Percentiles rank a stretch among this genome's conserved stretches.
Conservation (phyloP, 1,284 basidiomycete species). For the Leccinum solheimii region DNA sequence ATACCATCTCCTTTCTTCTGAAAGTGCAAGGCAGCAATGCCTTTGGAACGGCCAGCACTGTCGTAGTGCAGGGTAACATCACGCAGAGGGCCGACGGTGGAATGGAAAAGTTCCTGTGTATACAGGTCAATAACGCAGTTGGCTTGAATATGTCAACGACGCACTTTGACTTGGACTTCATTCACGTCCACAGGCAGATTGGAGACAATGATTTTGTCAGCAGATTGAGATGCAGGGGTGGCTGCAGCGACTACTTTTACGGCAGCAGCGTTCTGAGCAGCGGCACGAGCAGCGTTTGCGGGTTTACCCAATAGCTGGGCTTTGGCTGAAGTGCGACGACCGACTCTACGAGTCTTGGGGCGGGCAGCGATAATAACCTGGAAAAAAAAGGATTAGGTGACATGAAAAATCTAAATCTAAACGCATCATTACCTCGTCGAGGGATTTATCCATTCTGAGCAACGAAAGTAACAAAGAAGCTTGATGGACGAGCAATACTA, state of each 20-base stretch:
- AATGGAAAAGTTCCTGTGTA: conserved; percentile 85
- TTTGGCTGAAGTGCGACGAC: conserved; percentile 46
- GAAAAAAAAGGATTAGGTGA: conserved; percentile 28
- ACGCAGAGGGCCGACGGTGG: conserved; percentile 86
- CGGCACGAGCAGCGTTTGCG: conserved; percentile 53
- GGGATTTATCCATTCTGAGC: conserved; percentile 77
- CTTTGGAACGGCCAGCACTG: conserved; percentile 83
- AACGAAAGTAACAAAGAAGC: no score
- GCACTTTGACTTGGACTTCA: conserved; percentile 89
- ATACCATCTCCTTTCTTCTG: conserved; percentile 84
- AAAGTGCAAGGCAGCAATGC: conserved; percentile 87
- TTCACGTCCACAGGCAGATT: conserved; percentile 96
- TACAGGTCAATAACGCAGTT: conserved; percentile 5
- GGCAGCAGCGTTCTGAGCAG: conserved; percentile 38
- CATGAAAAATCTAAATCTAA: conserved; percentile 9
- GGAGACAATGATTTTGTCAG: conserved; percentile 95
- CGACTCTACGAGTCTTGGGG: conserved; percentile 50
- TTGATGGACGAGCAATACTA: neutral
- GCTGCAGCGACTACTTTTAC: conserved; percentile 42
- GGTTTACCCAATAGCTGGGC: conserved; percentile 58
- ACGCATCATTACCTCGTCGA: conserved; percentile 73
- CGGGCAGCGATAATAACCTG: conserved; percentile 82
- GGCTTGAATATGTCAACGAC: conserved; percentile 20
- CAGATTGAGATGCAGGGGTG: conserved; percentile 41
- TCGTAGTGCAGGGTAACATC: conserved; percentile 88